Evolutionary conservation across 192 early-diverging fungal genomes (phyloP).

Genomic region (Coemansia asiatica): DNA sequence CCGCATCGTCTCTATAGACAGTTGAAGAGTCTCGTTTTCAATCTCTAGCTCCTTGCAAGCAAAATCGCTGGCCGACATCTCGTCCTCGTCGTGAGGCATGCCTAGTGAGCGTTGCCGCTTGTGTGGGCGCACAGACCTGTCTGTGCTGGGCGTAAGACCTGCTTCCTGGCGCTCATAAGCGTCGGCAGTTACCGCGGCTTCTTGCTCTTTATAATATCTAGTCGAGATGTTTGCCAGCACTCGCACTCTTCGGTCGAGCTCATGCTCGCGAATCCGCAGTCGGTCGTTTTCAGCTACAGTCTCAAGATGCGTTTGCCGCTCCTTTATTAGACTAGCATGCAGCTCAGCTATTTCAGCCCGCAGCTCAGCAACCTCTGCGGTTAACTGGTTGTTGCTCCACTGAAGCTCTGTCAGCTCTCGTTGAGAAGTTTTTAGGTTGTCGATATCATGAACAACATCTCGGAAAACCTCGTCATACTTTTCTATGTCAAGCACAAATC

Average conservation of each 20-base stretch:
- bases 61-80: slow-evolving; percentile 20
- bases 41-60: slow-evolving; percentile 45
- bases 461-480: slow-evolving; percentile 52
- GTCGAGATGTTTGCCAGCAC: slow-evolving; percentile 36
- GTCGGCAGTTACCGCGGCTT: slow-evolving; percentile 6
- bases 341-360: slow-evolving; percentile 34
- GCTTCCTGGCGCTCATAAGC: not conserved
- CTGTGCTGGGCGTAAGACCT: slow-evolving; percentile 10
- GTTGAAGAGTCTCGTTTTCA: slow-evolving; percentile 48
- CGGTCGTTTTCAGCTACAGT: slow-evolving; percentile 50
- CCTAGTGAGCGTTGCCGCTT: slow-evolving; percentile 34
- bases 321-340: slow-evolving; percentile 36
- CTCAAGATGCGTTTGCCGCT: slow-evolving; percentile 47
- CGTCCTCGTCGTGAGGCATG: slow-evolving; percentile 12
- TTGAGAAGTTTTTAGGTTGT: slow-evolving; percentile 45
- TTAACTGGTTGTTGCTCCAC: slow-evolving; percentile 44
- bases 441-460: slow-evolving; percentile 40
- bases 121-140: slow-evolving; percentile 20
- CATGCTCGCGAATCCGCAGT: slow-evolving; percentile 47
- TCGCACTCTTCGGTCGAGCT: slow-evolving; percentile 45
- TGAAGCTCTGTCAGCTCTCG: slow-evolving; percentile 43
- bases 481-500: slow-evolving; percentile 24
- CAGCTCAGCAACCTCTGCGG: slow-evolving; percentile 37
- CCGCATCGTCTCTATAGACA: slow-evolving; percentile 54
- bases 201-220: slow-evolving; percentile 39